Conservation (phyloP, 768 basidiomycete genomes). For the Cystobasidium tubakii region DNA sequence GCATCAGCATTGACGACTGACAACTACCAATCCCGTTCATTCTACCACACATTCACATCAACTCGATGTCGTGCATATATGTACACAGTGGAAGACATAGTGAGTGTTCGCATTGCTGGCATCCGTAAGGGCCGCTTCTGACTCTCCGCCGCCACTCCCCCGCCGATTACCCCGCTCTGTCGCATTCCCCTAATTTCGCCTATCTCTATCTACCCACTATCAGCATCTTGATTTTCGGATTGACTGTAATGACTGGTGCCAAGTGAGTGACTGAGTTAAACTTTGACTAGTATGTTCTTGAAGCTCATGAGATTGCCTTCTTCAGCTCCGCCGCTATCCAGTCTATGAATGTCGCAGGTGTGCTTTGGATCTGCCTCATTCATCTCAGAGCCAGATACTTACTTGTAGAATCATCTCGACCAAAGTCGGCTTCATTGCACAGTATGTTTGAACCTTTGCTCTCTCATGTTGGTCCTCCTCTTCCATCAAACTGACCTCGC, state of each 20-base stretch:
- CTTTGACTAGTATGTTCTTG: not conserved
- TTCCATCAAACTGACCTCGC: not conserved
- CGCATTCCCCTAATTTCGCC: not conserved
- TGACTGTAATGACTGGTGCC: not conserved
- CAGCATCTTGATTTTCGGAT: not conserved
- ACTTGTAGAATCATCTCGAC: too few relatives aligned
- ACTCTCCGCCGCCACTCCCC: not conserved
- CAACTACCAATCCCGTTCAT: too few relatives aligned
- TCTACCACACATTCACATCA: too few relatives aligned
- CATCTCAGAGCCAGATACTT: too few relatives aligned
- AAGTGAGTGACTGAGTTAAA: not conserved
- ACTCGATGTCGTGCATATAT: too few relatives aligned
- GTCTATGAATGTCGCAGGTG: constrained; percentile 23
- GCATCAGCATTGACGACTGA: not conserved
- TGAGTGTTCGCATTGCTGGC: too few relatives aligned
- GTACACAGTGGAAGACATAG: constrained; percentile 14
- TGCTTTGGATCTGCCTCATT: too few relatives aligned
- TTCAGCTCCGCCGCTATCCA: constrained; percentile 28
- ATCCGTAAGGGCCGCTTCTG: too few relatives aligned
- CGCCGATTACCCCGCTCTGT: not conserved
- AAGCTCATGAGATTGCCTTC: not conserved
- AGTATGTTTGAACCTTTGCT: not conserved
- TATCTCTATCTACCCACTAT: not conserved
- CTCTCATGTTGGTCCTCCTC: too few relatives aligned
- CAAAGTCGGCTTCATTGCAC: constrained; percentile 20